Percentiles rank a stretch among this genome's conserved stretches.
These are phyloP conservation scores for Tilletia caries DNA, from an alignment of 1,284 basidiomycete genomes.

Conservation along the genomic window DNA sequence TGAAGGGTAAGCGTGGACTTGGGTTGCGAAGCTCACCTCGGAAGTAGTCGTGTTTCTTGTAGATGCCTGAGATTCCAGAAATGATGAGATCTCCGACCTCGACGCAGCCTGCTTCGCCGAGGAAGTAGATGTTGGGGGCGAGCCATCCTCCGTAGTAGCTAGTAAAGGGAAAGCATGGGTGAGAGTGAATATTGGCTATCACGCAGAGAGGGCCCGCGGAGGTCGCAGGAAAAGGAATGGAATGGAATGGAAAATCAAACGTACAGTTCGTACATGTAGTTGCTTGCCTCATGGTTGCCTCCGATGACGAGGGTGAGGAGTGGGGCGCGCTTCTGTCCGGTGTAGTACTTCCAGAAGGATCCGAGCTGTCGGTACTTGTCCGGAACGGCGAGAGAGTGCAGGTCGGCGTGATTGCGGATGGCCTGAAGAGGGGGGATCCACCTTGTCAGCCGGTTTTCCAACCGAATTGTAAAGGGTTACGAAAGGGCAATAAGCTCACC, in stretches of 20 bases:
- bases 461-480: conserved; percentile 7
- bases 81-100: conserved; percentile 76
- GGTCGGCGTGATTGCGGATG: conserved; percentile 77
- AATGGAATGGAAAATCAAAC: conserved; percentile 43
- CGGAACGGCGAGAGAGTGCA: conserved; percentile 85
- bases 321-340: conserved; percentile 74
- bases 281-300: conserved; percentile 96
- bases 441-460: too few species aligned
- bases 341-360: conserved; percentile 72
- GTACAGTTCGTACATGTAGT: conserved; percentile 93
- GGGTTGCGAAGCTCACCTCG: conserved; percentile 19
- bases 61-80: conserved; percentile 88
- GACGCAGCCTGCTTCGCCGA: conserved; percentile 86
- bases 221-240: too few species aligned
- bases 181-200: background rate
- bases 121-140: conserved; percentile 93
- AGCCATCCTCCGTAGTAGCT: conserved; percentile 60
- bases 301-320: conserved; percentile 90
- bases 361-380: conserved; percentile 81
- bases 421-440: conserved; percentile 59
- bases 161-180: too few species aligned
- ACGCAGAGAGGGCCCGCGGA: too few species aligned
- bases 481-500: too few species aligned
- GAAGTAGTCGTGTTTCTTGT: conserved; percentile 73
- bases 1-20: conserved; percentile 1